Base-by-base conservation (phyloP, 257 asterid genomes). In the Dorcoceras hygrometricum region DNA sequence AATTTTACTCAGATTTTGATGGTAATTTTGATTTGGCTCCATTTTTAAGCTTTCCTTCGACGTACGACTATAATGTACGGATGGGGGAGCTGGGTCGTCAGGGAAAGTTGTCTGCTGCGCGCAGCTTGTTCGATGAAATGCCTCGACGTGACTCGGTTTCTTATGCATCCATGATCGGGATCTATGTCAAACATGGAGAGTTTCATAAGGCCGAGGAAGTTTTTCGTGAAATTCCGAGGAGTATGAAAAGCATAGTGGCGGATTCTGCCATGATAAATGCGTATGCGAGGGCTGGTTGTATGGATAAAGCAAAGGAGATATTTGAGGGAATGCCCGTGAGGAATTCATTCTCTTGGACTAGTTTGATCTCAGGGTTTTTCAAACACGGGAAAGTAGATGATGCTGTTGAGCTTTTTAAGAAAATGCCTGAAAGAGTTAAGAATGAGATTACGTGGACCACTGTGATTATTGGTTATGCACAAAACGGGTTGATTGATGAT, bases 231-330 rank as follows among this genome's bases (percentile, higher is more conserved):
- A 81, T 76, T 63, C 86, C 93, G 9, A 73, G 62, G 57, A 59
- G 79, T 19, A 69, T 76, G 86, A 86, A 71, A 73, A 63, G 73
- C 77, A 70, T 86, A 20, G 93, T 83, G 77, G 74, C 82, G 56
- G 82, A 83, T 74, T 86, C 93, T 22, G 84, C 93, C 50, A 86
- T 86, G 87, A 77, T 86, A 61, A 65, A 83, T 72, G 93, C 83
- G 18, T 81, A 83, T 71, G 88, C 86, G 12, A 78, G 78, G 78
- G 84, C 81, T 22, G 89, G 82, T 14, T 66, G 75, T 67, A 63
- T 81, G 28, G 80, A 69, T 34, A 78, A 48, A 67, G 89, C 81
- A 14, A 69, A 72, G 69, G 71, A 58, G 77, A 24, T 83, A 32
- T 86, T 86, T 26, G 83, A 81, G 59, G 62, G 62, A 62, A 86